Conservation (phyloP, 352 stramenopile species). For the Phytopythium cucurbitacearum region DNA sequence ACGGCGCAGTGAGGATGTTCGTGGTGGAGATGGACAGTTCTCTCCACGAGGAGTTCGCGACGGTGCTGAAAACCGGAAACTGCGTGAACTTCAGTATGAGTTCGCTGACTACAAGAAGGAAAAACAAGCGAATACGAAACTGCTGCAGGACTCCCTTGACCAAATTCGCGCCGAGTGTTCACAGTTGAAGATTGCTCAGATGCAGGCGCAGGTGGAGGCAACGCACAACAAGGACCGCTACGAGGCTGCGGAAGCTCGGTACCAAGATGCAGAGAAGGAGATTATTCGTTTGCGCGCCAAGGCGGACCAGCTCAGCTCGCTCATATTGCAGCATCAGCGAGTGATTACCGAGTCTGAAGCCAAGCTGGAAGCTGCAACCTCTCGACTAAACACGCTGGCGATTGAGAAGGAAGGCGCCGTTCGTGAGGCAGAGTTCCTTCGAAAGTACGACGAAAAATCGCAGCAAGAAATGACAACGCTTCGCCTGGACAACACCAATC, state of each 20-base stretch:
- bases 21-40: not conserved
- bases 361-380: conserved; percentile 48
- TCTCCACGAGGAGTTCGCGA: conserved; percentile 16
- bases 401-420: conserved; percentile 50
- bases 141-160: conserved; percentile 67
- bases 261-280: conserved; percentile 57
- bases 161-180: conserved; percentile 43
- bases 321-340: conserved; percentile 67
- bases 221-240: conserved; percentile 63
- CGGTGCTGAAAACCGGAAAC: conserved; percentile 24
- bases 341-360: conserved; percentile 45
- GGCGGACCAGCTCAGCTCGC: conserved; percentile 50
- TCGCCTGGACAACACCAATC: conserved; percentile 71
- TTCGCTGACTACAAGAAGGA: conserved; percentile 82
- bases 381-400: conserved; percentile 30
- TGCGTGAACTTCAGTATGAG: conserved; percentile 62
- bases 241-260: conserved; percentile 47
- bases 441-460: conserved; percentile 60
- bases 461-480: conserved; percentile 52
- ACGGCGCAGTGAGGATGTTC: not conserved
- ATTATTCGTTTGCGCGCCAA: conserved; percentile 52
- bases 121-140: conserved; percentile 56
- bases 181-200: conserved; percentile 43
- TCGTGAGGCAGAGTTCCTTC: conserved; percentile 40
- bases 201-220: conserved; percentile 68